Evolutionary conservation across 495 filamentous ascomycete species (phyloP), one percentile per base, ranked within the genome.

Genomic region (Xeromyces bisporus): DNA sequence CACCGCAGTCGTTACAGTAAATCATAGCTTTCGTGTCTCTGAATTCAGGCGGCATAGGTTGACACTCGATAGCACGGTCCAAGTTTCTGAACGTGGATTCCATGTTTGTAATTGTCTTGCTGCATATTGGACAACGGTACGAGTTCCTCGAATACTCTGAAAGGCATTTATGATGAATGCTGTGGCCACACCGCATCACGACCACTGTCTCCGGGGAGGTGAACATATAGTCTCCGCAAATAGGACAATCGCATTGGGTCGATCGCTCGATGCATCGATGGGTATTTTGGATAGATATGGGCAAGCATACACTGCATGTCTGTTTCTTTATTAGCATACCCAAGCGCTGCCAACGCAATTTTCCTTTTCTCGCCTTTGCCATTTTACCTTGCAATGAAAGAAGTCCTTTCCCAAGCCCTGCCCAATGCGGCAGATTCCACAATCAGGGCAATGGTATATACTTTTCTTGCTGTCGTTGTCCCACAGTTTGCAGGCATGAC

Each of bases 181-280:
- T 89, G 51, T 99, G 89, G 6, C 91, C 91, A 53, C 89, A 99
- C 26, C 73, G 70, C 77, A 99, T 85, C 46, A 92, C 91, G 21
- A 93, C 83, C 6, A 99, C 84, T 1, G 75, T 70, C 35, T 74
- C 68, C 0, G 80, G 74, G 12, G 89, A 96, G n/a, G 76, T 84
- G 50, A 96, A 96, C 72, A 99, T 81, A 48, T 93, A 93, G 30
- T 93, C 84, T 15, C 82, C 81, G 48, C 89, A 99, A 37, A 99
- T 94, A n/a, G 89, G 89, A 48, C 89, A 99, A 46, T 94, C 78
- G 50, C 84, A 92, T 48, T 99, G 85, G 3, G 78, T 93, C 8
- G 84, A 83, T 15, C 84, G 69, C 55, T 96, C 91, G 39, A 96
- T 83, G 48, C 89, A 99, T 39, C 79, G 80, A 57, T 99, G 89